Percentiles rank a stretch among this genome's conserved stretches.
Evolutionary conservation across 2,329 filamentous ascomycete genomes (phyloP).

Genomic region (Trichoderma sp.): DNA sequence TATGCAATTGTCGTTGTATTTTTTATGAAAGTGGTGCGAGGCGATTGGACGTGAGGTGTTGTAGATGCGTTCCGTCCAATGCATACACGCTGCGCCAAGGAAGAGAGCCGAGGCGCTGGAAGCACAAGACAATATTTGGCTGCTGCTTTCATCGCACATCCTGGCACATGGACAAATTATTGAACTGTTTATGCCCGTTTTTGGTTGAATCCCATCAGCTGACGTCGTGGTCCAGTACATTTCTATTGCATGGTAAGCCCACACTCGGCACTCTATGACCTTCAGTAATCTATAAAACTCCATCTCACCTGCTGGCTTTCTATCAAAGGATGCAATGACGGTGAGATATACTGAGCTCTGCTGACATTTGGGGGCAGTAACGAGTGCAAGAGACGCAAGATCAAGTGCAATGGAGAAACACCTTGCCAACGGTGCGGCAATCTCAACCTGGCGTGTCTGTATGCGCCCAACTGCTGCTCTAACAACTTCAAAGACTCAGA

Average conservation of each 20-base stretch:
- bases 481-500: slow-evolving; percentile 91
- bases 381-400: slow-evolving; percentile 73
- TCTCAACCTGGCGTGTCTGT: slow-evolving; percentile 65
- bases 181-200: not conserved
- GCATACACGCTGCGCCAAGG: not conserved
- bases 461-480: slow-evolving; percentile 66
- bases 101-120: not conserved
- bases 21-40: not conserved
- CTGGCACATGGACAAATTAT: not conserved
- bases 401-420: slow-evolving; percentile 72
- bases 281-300: not conserved
- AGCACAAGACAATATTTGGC: not conserved
- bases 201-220: not conserved
- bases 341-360: not conserved
- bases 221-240: slow-evolving; percentile 49
- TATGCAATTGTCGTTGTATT: not conserved
- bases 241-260: slow-evolving; percentile 60
- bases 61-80: not conserved
- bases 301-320: not conserved
- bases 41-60: not conserved
- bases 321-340: not conserved
- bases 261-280: not conserved
- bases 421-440: slow-evolving; percentile 69
- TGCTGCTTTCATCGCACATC: not conserved
- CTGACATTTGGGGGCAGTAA: slow-evolving; percentile 49